phyloP scores from a whole-genome alignment of 108 stramenopile species.

The Cylindrotheca fusiformis region DNA sequence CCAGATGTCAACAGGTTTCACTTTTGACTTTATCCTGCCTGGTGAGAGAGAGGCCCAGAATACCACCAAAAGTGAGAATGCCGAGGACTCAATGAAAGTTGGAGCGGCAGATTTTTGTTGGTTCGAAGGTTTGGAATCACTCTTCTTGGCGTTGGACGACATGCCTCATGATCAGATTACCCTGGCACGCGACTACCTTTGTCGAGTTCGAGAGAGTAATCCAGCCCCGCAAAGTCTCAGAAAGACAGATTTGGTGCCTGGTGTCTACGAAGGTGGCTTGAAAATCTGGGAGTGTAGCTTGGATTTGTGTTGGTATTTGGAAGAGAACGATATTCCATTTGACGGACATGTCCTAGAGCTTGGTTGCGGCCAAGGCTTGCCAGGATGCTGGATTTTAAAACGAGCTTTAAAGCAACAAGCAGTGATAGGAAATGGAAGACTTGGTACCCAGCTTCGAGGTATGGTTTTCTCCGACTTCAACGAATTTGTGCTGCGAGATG shows the following conservation, averaged over 20 bases:
- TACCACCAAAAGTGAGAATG: no score
- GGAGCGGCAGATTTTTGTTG: no score
- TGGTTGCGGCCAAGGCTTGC: slow-evolving; percentile 80
- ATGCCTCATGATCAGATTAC: slow-evolving; percentile 14
- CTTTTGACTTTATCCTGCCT: no score
- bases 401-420: slow-evolving; percentile 16
- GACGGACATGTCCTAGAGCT: slow-evolving; percentile 51
- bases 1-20: no score
- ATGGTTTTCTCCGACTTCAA: slow-evolving; percentile 75
- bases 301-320: slow-evolving; percentile 68
- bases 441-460: slow-evolving; percentile 35
- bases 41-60: background rate
- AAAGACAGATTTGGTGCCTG: slow-evolving; percentile 42
- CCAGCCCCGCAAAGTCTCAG: background rate
- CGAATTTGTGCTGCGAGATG: slow-evolving; percentile 53
- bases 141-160: no score
- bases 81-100: no score
- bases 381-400: slow-evolving; percentile 56
- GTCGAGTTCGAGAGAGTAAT: slow-evolving; percentile 5
- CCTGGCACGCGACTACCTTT: background rate
- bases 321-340: slow-evolving; percentile 10
- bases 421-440: background rate
- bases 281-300: slow-evolving; percentile 86
- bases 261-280: slow-evolving; percentile 84
- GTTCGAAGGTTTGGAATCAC: no score